Conservation (phyloP, 805 yeast genomes). For the Lachancea waltii region DNA sequence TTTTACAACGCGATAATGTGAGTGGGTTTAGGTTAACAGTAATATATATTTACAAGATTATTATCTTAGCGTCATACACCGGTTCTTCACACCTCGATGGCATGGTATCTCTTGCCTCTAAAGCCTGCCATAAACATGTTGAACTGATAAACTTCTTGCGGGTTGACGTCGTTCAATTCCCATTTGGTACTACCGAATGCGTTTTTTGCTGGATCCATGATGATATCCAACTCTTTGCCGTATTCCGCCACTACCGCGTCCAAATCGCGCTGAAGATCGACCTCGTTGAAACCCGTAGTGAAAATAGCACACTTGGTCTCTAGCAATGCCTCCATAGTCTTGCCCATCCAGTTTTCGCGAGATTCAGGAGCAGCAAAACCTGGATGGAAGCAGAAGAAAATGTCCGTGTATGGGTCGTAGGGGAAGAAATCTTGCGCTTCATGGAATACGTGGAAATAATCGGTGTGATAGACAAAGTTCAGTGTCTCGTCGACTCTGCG, state of each 20-base stretch:
- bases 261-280: constrained; percentile 65
- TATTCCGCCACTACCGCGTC: constrained; percentile 61
- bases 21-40: constrained; percentile 1
- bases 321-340: constrained; percentile 75
- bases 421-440: constrained; percentile 95
- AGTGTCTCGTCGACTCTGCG: constrained; percentile 69
- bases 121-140: constrained; percentile 86
- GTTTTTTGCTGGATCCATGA: constrained; percentile 69
- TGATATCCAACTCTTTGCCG: constrained; percentile 69
- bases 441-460: constrained; percentile 85
- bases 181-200: constrained; percentile 82
- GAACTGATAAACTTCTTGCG: constrained; percentile 89
- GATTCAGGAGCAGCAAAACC: constrained; percentile 82
- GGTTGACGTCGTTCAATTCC: constrained; percentile 88
- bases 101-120: constrained; percentile 96
- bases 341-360: constrained; percentile 81
- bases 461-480: constrained; percentile 76
- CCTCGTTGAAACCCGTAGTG: constrained; percentile 81
- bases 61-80: not conserved
- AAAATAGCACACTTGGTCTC: constrained; percentile 92
- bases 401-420: constrained; percentile 92
- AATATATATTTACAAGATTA: constrained; percentile 10
- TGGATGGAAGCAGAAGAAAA: constrained; percentile 92
- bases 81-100: constrained; percentile 39
- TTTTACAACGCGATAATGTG: constrained; percentile 57